Evolutionary conservation across 768 basidiomycete species (phyloP).

Genomic region (Lepiota brunneoincarnata): DNA sequence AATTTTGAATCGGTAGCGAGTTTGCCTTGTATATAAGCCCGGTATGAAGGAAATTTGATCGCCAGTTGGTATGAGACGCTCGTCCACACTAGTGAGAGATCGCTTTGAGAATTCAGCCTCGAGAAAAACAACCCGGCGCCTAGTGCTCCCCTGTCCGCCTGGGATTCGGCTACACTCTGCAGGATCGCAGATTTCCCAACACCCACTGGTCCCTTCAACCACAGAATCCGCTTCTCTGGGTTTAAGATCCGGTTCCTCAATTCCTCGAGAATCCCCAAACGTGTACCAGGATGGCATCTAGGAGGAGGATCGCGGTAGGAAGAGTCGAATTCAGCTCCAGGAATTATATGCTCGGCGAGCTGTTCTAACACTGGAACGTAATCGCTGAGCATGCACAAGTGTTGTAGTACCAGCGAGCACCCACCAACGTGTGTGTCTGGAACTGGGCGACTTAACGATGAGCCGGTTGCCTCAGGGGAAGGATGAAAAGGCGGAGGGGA

Average conservation of each 20-base stretch:
- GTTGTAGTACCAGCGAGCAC: too few relatives aligned
- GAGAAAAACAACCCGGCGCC: neutral
- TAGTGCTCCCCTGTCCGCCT: neutral
- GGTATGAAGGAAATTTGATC: neutral
- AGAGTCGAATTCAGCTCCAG: neutral
- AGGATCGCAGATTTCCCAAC: neutral
- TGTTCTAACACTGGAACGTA: neutral
- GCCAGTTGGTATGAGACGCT: neutral
- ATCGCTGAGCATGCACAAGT: neutral
- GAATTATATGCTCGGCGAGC: neutral
- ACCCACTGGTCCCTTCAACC: neutral
- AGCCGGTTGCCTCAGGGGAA: too few relatives aligned
- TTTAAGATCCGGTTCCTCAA: neutral
- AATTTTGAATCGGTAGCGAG: too few relatives aligned
- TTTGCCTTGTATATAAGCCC: neutral
- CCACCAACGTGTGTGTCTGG: too few relatives aligned
- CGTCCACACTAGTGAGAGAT: too few relatives aligned
- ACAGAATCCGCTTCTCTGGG: neutral
- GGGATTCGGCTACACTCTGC: neutral
- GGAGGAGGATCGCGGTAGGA: too few relatives aligned
- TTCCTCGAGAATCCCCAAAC: neutral
- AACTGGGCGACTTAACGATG: too few relatives aligned
- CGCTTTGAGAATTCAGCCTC: too few relatives aligned
- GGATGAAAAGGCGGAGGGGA: too few relatives aligned
- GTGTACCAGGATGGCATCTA: neutral